A percentile compares a stretch with the other conserved stretches of the same genome.
These are phyloP conservation scores for Lodderomyces metapsilosis DNA, from an alignment of 1,139 yeast species.

Conservation along the genomic window DNA sequence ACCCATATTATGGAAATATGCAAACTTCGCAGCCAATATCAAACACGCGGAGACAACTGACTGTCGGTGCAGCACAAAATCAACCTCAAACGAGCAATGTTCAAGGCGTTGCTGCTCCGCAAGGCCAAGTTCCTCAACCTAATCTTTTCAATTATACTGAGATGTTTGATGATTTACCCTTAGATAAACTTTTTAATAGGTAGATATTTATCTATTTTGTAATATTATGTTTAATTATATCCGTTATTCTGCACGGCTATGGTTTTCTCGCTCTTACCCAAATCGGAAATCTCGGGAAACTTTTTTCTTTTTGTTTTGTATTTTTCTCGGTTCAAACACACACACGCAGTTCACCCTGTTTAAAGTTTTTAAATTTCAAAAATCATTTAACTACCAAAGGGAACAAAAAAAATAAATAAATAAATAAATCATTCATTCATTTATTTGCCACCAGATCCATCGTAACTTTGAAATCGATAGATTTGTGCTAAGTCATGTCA, in stretches of 20 bases:
- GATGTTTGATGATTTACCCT: slow-evolving; percentile 25
- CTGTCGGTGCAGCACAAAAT: too few species aligned
- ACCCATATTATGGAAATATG: background rate
- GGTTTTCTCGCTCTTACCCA: slow-evolving; percentile 1
- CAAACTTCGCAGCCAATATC: background rate
- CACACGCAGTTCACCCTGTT: background rate
- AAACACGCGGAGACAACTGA: background rate
- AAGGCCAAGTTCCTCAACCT: background rate
- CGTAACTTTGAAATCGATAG: too few species aligned
- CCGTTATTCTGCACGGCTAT: background rate
- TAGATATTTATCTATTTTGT: background rate
- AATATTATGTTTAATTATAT: too few species aligned
- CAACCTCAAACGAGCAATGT: background rate
- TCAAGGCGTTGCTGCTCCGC: background rate
- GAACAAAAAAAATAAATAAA: too few species aligned
- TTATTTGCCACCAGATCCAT: background rate
- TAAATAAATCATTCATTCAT: too few species aligned
- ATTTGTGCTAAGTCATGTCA: too few species aligned
- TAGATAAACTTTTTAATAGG: slow-evolving; percentile 15
- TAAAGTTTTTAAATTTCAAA: too few species aligned
- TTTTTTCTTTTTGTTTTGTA: background rate
- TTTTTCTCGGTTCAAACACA: background rate
- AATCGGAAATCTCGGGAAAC: background rate
- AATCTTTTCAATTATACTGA: slow-evolving; percentile 18
- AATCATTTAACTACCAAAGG: too few species aligned